These are phyloP conservation scores for Ceratocystiopsis sp. DNA, from an alignment of 2,329 filamentous ascomycete genomes.

Conservation along the genomic window DNA sequence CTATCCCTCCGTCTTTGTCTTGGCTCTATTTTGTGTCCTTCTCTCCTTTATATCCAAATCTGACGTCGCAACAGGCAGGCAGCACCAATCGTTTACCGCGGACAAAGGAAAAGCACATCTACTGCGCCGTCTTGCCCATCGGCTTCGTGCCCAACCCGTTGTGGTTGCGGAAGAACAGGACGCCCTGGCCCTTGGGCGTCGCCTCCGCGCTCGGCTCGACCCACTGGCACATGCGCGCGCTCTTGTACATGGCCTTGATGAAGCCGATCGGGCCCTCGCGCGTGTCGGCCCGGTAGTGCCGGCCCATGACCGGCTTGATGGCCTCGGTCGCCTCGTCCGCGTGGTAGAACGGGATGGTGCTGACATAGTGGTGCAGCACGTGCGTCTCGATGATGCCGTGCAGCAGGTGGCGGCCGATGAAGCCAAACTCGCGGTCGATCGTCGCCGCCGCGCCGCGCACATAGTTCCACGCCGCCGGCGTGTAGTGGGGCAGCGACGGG, in stretches of 20 bases:
- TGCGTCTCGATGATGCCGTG: slow-evolving; percentile 96
- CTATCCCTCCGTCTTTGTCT: too few relatives aligned
- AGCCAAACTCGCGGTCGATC: slow-evolving; percentile 92
- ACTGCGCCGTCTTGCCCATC: background rate
- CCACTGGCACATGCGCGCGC: slow-evolving; percentile 83
- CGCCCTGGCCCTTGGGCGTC: slow-evolving; percentile 61
- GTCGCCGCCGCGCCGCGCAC: slow-evolving; percentile 83
- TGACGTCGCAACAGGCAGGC: too few relatives aligned
- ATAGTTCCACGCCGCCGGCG: slow-evolving; percentile 72
- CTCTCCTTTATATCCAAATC: too few relatives aligned
- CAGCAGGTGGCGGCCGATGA: slow-evolving; percentile 73
- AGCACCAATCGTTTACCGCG: too few relatives aligned
- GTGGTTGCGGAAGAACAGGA: slow-evolving; percentile 88
- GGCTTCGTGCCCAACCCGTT: slow-evolving; percentile 61
- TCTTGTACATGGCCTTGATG: slow-evolving; percentile 65
- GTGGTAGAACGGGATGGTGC: slow-evolving; percentile 51
- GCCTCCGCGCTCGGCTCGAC: slow-evolving; percentile 81
- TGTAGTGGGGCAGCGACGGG: slow-evolving; percentile 82
- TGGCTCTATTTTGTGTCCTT: too few relatives aligned
- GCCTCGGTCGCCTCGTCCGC: slow-evolving; percentile 14
- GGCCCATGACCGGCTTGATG: slow-evolving; percentile 72
- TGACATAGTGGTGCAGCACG: slow-evolving; percentile 93
- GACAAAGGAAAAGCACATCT: too few relatives aligned
- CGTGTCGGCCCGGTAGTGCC: slow-evolving; percentile 78
- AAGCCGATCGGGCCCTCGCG: slow-evolving; percentile 67